Base-by-base conservation (phyloP, 139 green algal genomes). In the Micractinium conductrix region DNA sequence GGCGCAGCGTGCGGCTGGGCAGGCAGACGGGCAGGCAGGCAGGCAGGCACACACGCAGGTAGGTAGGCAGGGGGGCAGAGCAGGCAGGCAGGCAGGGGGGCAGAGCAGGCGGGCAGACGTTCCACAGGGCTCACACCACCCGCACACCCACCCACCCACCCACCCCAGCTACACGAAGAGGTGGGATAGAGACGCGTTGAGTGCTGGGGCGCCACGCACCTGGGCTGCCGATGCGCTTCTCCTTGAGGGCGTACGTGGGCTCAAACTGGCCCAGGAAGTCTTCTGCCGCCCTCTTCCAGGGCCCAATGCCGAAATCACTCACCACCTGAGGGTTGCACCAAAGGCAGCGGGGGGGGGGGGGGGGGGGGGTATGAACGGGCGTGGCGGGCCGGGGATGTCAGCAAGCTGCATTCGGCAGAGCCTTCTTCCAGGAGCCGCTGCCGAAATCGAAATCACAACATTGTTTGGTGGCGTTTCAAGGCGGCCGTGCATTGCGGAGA, bases 201-300 rank as follows among this genome's bases (percentile, higher is more conserved):
- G n/a, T n/a, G n/a, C n/a, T n/a, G n/a, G n/a, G n/a, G n/a, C n/a
- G n/a, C n/a, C 50, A 22, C 78, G 1, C 78, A 83, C 78, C 78
- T 14, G 89, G 89, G 38, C 81, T 91, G 50, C 89, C 89, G 43
- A 92, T 92, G 79, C 89, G 84, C 53, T 90, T 88, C 74, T 93
- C 89, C 40, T 89, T 90, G 30, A 91, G 86, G 48, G 50, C 24
- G 53, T 82, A 90, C 35, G 35, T 80, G 38, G 81, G 85, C 38
- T 76, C 40, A 44, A 93, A 93, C 37, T 78, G 75, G 17, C 62
- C 82, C n/a, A 93, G 67, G n/a, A 93, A 93, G 19, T 94, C 85
- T 2, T 91, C 79, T 21, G 85, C 85, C 3, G 76, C 80, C 44
- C 85, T 88, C 50, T 78, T 89, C 90, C 90, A 93, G 73, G 90